Evolutionary conservation across 2,329 filamentous ascomycete species (phyloP), one percentile per base, ranked within the genome.

Genomic region (Cladosporium sp.): DNA sequence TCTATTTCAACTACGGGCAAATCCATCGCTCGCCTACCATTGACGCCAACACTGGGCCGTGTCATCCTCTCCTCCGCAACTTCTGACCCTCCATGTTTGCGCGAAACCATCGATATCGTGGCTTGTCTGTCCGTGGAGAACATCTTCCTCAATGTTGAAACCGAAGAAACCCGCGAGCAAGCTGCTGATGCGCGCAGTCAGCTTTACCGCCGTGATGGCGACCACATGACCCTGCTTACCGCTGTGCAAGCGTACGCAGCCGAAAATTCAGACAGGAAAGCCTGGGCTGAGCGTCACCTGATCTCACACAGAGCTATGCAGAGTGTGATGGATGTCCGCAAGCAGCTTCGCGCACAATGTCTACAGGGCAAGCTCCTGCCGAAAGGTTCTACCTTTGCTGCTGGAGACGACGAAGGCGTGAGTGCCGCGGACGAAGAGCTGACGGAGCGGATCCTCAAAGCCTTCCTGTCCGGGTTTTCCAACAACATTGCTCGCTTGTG

Each of bases 31-130:
- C 82, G 85, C 36, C 84, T 97, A 20, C 94, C 94, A 0, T 81
- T 99, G 1, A 86, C 91, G 0, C 91, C 91, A 0, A 83, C 88
- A 0, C 83, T 95, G 8, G 91, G 88, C 0, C 84, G 91, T 1
- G 91, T 96, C 1, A 78, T 99, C 0, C 78, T 99, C 17, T 90
- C 91, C 40, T 90, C 92, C 0, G 84, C 87, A 0, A 82, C 83
- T 6, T 82, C 87, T 0, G 83, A 87, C 40, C 83, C 82, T 49
- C 84, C 89, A 64, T 95, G 91, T 64, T 75, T 97, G 1, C 73
- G 87, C 0, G 91, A 96, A 64, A 86, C 85, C 3, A 93, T 99
- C 61, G 94, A 97, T 67, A 87, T 97, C 56, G 89, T 87, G 50
- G 82, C 84, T 0, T 82, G 80, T 44, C 75, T 87, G n/a, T 84